Evolutionary conservation across 2,329 filamentous ascomycete species (phyloP), one percentile per base, ranked within the genome.

Genomic region (Exutisphaerella laricina): DNA sequence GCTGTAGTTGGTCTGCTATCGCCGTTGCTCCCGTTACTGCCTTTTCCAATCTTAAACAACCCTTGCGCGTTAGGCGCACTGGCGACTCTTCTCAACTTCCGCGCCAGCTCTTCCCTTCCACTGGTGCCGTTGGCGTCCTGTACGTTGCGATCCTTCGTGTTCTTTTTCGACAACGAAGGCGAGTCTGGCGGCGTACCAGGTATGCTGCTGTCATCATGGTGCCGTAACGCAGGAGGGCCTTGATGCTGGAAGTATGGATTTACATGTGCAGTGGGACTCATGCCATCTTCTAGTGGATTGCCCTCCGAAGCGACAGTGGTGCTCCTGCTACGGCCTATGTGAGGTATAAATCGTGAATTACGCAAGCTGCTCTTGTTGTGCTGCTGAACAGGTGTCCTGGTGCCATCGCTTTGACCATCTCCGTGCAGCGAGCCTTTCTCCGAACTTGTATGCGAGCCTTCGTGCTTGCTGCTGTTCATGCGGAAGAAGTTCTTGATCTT

Each of bases 221-320:
- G 92, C 62, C 90, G 84, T 58, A 97, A 73, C 52, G 87, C 86
- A 3, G 92, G 92, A 57, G 88, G 88, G 44, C 92, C 92, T 69
- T 98, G 92, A 64, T 97, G 92, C 54, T 82, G 85, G 66, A 97
- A 98, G 69, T 98, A 98, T 13, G 92, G 92, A 65, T 98, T 98
- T 52, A 88, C 90, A 61, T 90, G 82, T 39, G 89, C 90, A 4
- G 88, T 97, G 18, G 92, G 92, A 61, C 89, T 95, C 59, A 94
- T 75, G 49, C 79, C 74, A 66, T 96, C 89, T 56, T 96, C 90
- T 53, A 96, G 76, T 45, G 84, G 79, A 62, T 96, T 88, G 56
- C 89, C 89, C 68, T 96, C 90, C 68, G 88, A 95, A 55, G 87
- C 87, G 43, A 94, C 86, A 18, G 90, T 97, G 47, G 85, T 83